These are phyloP conservation scores for Lizonia empirigonia DNA, from an alignment of 2,329 filamentous ascomycete genomes.

Conservation along the genomic window DNA sequence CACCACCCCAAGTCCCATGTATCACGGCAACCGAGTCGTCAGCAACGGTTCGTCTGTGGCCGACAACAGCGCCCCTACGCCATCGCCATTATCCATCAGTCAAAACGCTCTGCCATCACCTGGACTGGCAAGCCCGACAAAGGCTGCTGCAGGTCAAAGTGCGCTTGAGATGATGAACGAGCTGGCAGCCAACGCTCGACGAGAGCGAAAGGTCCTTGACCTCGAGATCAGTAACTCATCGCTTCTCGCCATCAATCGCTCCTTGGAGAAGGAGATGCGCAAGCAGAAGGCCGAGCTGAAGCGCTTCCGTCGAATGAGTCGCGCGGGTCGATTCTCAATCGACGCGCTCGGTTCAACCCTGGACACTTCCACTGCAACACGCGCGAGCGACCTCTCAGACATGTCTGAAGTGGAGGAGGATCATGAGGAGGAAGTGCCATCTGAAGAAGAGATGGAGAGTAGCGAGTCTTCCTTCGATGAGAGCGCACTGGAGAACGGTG, in stretches of 20 bases:
- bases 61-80: slow-evolving; percentile 35
- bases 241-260: slow-evolving; percentile 91
- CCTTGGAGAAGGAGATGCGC: slow-evolving; percentile 85
- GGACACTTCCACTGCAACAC: slow-evolving; percentile 42
- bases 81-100: slow-evolving; percentile 28
- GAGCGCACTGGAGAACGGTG: slow-evolving; percentile 48
- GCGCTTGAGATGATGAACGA: slow-evolving; percentile 69
- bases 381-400: slow-evolving; percentile 46
- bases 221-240: slow-evolving; percentile 97
- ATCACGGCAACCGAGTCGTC: slow-evolving; percentile 40
- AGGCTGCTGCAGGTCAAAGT: slow-evolving; percentile 51
- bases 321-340: slow-evolving; percentile 75
- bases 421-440: slow-evolving; percentile 48
- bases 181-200: slow-evolving; percentile 82
- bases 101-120: slow-evolving; percentile 38
- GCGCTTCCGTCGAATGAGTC: slow-evolving; percentile 81
- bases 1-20: slow-evolving; percentile 39
- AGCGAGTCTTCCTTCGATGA: slow-evolving; percentile 61
- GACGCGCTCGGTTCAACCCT: slow-evolving; percentile 57
- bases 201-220: slow-evolving; percentile 93
- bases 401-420: slow-evolving; percentile 45
- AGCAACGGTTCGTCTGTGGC: slow-evolving; percentile 34
- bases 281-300: slow-evolving; percentile 90
- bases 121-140: slow-evolving; percentile 62
- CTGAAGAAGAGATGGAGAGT: slow-evolving; percentile 54